Evolutionary conservation across 1,284 basidiomycete genomes (phyloP).

Genomic region (Caloboletus inedulis): DNA sequence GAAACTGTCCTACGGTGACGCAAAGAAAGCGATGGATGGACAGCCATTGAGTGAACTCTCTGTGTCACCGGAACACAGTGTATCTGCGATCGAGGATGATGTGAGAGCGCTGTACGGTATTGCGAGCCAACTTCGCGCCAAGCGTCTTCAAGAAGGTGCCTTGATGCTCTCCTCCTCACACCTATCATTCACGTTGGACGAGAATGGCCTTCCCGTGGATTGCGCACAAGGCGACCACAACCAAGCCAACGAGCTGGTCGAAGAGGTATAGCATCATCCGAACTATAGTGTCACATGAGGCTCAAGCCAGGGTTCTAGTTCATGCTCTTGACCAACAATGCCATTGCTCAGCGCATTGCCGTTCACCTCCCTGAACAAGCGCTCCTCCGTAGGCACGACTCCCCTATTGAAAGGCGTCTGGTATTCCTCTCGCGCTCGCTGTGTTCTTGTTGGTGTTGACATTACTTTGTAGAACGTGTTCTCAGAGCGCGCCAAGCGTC

Average conservation of each 20-base stretch:
- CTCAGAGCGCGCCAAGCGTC: conserved; percentile 72
- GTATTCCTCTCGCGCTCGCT: conserved; percentile 41
- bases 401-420: conserved; percentile 85
- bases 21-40: conserved; percentile 81
- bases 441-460: conserved; percentile 7
- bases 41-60: conserved; percentile 52
- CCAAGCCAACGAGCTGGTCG: conserved; percentile 81
- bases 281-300: background rate
- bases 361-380: conserved; percentile 94
- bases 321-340: conserved; percentile 89
- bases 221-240: conserved; percentile 63
- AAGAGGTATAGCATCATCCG: conserved; percentile 64
- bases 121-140: conserved; percentile 70
- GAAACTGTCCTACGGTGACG: conserved; percentile 81
- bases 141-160: conserved; percentile 80
- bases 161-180: conserved; percentile 72
- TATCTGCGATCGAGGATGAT: conserved; percentile 69
- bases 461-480: conserved; percentile 62
- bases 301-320: conserved; percentile 50
- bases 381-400: conserved; percentile 90
- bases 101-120: conserved; percentile 69
- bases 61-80: conserved; percentile 56
- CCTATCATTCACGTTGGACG: conserved; percentile 81
- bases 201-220: conserved; percentile 79
- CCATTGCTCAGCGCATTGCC: conserved; percentile 91